A percentile compares a stretch with the other conserved stretches of the same genome.
phyloP scores from a whole-genome alignment of 768 basidiomycete genomes.

The Leucocoprinus sp. region DNA sequence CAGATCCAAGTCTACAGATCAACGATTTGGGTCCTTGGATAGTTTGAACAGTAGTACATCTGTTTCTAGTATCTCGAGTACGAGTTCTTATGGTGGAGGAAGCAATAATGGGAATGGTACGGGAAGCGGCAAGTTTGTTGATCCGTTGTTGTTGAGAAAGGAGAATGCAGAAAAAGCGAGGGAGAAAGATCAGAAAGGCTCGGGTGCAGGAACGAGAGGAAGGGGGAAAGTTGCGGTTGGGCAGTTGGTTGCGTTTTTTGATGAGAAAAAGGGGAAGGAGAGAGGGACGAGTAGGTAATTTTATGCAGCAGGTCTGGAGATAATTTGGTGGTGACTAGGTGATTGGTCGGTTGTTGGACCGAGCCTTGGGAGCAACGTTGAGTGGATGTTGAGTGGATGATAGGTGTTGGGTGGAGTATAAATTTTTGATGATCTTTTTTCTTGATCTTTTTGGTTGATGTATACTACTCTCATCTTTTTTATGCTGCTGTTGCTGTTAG shows the following conservation, averaged over 20 bases:
- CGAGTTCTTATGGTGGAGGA: no score
- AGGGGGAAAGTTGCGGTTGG: conserved; percentile 58
- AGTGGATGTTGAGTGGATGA: no score
- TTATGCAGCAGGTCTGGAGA: neutral
- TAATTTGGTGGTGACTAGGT: no score
- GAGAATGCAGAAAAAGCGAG: conserved; percentile 39
- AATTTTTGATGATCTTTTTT: no score
- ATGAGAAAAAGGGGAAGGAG: conserved; percentile 35
- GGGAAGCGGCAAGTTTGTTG: conserved; percentile 53
- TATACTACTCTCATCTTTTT: no score
- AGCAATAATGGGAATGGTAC: no score
- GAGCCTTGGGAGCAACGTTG: no score
- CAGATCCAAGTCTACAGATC: conserved; percentile 8
- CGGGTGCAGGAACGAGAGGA: conserved; percentile 34
- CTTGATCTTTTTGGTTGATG: no score
- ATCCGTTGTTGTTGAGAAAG: conserved; percentile 63
- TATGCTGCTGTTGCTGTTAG: no score
- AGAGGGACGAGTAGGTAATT: neutral
- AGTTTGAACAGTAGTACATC: conserved; percentile 13
- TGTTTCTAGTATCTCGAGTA: neutral
- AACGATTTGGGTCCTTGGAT: conserved; percentile 9
- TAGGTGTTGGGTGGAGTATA: no score
- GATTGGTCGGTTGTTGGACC: no score
- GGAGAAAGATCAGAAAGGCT: conserved; percentile 24
- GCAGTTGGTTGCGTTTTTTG: conserved; percentile 81